Conservation (phyloP, 805 yeast species). For the Millerozyma miso region DNA sequence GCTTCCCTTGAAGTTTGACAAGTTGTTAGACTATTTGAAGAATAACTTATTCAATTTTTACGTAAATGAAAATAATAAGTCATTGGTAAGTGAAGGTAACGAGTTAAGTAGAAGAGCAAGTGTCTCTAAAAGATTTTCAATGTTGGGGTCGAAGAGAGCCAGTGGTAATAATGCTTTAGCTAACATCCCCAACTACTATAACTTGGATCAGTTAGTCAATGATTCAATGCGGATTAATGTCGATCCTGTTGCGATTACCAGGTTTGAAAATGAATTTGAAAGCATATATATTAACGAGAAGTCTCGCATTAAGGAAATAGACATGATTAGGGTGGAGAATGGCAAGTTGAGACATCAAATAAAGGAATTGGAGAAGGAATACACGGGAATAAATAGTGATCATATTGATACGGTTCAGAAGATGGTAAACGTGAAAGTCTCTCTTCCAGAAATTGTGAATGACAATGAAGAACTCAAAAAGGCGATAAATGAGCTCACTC, state of each 20-base stretch:
- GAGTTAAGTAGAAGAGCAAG: constrained; percentile 7
- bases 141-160: constrained; percentile 20
- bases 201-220: constrained; percentile 67
- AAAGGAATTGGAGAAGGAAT: constrained; percentile 64
- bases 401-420: constrained; percentile 85
- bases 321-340: constrained; percentile 56
- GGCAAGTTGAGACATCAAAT: constrained; percentile 71
- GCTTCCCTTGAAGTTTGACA: constrained; percentile 66
- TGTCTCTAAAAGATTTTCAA: constrained; percentile 18
- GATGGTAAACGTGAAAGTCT: constrained; percentile 75
- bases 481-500: constrained; percentile 33
- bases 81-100: constrained; percentile 8
- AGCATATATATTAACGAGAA: constrained; percentile 67
- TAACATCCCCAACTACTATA: constrained; percentile 35
- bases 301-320: constrained; percentile 61
- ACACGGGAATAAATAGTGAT: constrained; percentile 68
- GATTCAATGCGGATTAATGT: constrained; percentile 76
- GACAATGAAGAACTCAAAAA: constrained; percentile 60
- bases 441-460: constrained; percentile 68
- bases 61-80: constrained; percentile 37
- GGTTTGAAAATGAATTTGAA: constrained; percentile 70
- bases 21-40: constrained; percentile 70
- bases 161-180: constrained; percentile 4
- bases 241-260: constrained; percentile 65
- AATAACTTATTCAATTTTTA: constrained; percentile 74